Percentiles rank a stretch among this genome's conserved stretches.
Conservation (phyloP, 2,329 filamentous ascomycete species). For the Fusarium sp. region DNA sequence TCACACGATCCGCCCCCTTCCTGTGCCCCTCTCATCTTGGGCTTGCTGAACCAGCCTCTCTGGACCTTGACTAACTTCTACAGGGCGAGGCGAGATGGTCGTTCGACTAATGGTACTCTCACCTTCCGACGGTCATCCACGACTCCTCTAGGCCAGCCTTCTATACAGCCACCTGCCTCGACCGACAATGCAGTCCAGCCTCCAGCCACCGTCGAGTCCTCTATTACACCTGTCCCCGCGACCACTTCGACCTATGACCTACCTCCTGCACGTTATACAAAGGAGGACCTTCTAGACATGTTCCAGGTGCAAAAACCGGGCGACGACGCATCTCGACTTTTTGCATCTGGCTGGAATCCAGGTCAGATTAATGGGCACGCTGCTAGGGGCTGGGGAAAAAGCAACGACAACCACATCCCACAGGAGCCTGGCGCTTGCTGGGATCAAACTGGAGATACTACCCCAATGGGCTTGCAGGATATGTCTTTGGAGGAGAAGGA, state of each 20-base stretch:
- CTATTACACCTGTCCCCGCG: slow-evolving; percentile 41
- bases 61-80: slow-evolving; percentile 22
- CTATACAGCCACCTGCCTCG: slow-evolving; percentile 50
- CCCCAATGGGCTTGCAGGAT: slow-evolving; percentile 77
- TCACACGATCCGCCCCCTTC: not conserved
- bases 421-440: slow-evolving; percentile 93
- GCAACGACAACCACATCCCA: slow-evolving; percentile 76
- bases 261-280: slow-evolving; percentile 74
- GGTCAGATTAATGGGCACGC: slow-evolving; percentile 73
- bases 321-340: slow-evolving; percentile 71
- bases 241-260: slow-evolving; percentile 45
- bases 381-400: slow-evolving; percentile 79
- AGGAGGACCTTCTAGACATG: slow-evolving; percentile 81
- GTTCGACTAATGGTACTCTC: slow-evolving; percentile 70
- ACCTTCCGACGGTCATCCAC: slow-evolving; percentile 73
- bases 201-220: slow-evolving; percentile 48
- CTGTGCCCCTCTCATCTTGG: slow-evolving; percentile 13
- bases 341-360: slow-evolving; percentile 83
- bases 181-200: slow-evolving; percentile 55
- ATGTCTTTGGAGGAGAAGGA: slow-evolving; percentile 73
- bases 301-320: slow-evolving; percentile 65
- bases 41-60: not conserved
- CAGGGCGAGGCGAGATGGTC: slow-evolving; percentile 69
- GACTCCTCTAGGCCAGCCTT: slow-evolving; percentile 59
- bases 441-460: slow-evolving; percentile 77